Percentiles rank a stretch among this genome's conserved stretches.
These are phyloP conservation scores for Grosmannia clavigera DNA, from an alignment of 2,329 filamentous ascomycete genomes.

Conservation along the genomic window DNA sequence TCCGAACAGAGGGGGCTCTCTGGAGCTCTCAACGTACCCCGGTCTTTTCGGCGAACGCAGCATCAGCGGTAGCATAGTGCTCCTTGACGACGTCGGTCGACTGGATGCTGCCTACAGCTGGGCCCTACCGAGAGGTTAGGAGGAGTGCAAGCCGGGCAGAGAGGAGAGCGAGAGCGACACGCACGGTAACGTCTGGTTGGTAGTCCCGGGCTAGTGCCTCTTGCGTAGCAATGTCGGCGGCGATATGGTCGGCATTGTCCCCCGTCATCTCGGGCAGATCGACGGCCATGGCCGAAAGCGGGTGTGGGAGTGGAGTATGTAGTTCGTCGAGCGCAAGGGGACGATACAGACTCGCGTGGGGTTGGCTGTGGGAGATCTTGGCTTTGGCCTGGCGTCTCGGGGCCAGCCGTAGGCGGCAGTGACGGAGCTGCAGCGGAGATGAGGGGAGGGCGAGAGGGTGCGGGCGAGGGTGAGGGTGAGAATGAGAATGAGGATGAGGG, in stretches of 20 bases:
- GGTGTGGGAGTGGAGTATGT: not conserved
- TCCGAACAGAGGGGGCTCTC: not conserved
- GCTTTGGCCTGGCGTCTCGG: not conserved
- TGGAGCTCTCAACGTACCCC: slow-evolving; percentile 40
- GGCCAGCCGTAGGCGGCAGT: not conserved
- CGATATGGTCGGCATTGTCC: slow-evolving; percentile 6
- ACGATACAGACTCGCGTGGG: not conserved
- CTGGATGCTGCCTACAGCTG: slow-evolving; percentile 66
- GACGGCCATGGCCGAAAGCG: not conserved
- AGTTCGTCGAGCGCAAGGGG: not conserved
- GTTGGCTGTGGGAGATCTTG: not conserved
- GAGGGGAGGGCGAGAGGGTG: not conserved
- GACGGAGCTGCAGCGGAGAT: not conserved
- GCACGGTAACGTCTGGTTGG: slow-evolving; percentile 43
- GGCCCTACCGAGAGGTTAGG: slow-evolving; percentile 47
- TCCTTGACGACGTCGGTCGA: slow-evolving; percentile 65
- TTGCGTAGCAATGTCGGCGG: slow-evolving; percentile 41
- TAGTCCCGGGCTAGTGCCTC: slow-evolving; percentile 49
- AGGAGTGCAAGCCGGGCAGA: slow-evolving; percentile 1
- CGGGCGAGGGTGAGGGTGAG: not conserved
- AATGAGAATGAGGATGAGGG: not conserved
- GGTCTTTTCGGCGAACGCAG: slow-evolving; percentile 76
- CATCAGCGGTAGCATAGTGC: slow-evolving; percentile 83
- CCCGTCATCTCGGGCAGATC: not conserved
- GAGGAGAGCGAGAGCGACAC: slow-evolving; percentile 9